Evolutionary conservation across 805 yeast genomes (phyloP).

Genomic region (Yarrowia sp.): DNA sequence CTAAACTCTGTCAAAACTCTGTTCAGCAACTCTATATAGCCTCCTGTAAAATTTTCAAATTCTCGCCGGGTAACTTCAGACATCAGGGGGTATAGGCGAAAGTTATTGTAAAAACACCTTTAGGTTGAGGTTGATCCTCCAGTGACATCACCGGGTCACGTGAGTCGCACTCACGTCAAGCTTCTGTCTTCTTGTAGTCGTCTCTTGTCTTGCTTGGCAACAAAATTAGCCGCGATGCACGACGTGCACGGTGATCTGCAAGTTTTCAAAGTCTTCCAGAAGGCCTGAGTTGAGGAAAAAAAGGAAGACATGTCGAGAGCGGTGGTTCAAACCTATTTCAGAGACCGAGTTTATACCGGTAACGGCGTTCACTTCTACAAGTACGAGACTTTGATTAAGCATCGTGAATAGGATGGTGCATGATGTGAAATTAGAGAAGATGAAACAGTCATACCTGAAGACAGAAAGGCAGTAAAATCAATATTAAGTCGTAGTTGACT

Average conservation of each 20-base stretch:
- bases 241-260: conserved; percentile 1
- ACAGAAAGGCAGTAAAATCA: no score
- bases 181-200: background rate
- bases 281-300: background rate
- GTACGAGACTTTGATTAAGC: no score
- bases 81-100: background rate
- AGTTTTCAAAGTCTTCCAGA: background rate
- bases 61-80: background rate
- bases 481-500: no score
- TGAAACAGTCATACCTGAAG: no score
- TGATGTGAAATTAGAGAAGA: no score
- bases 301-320: background rate
- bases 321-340: no score
- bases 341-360: no score
- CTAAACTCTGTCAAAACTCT: background rate
- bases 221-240: conserved; percentile 5
- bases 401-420: no score
- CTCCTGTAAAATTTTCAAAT: background rate
- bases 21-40: background rate
- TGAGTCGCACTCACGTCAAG: background rate
- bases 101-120: background rate
- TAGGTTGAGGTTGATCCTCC: no score
- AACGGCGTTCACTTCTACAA: no score
- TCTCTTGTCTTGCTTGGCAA: background rate
- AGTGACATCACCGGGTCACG: background rate